Conservation (phyloP, 2,329 filamentous ascomycete species). For the Colletotrichum sp. region DNA sequence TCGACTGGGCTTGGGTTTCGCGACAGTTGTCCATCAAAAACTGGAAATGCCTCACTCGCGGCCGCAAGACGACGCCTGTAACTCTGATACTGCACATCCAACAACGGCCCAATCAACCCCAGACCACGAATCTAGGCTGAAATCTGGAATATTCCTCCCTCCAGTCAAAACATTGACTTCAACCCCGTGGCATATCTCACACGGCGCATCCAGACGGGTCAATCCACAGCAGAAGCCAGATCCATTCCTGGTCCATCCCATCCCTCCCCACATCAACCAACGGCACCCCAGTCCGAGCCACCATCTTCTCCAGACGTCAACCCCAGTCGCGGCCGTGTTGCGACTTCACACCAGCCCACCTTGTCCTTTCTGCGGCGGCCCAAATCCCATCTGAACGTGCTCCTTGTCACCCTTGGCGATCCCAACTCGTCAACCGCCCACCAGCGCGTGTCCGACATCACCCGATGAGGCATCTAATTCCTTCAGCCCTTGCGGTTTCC, state of each 20-base stretch:
- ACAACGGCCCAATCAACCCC: neutral
- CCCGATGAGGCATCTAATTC: constrained; percentile 13
- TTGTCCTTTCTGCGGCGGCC: neutral
- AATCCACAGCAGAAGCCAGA: neutral
- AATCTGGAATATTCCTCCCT: neutral
- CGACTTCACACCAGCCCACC: neutral
- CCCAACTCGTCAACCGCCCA: neutral
- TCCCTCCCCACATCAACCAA: neutral
- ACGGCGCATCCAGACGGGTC: neutral
- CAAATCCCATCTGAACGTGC: neutral
- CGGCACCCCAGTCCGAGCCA: neutral
- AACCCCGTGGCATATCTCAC: constrained; percentile 2
- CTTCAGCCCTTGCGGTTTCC: neutral
- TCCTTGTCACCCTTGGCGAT: neutral
- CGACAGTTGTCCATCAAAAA: neutral
- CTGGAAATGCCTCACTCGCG: neutral
- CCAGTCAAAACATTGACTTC: constrained; percentile 4
- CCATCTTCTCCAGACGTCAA: neutral
- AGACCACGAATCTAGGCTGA: neutral
- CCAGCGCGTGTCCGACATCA: neutral
- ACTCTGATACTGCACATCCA: neutral
- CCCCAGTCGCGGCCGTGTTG: neutral
- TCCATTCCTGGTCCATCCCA: neutral
- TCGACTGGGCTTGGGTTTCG: neutral
- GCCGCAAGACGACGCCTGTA: neutral